These are phyloP conservation scores for Sporobolomyces roseus DNA, from an alignment of 768 basidiomycete species.

Conservation along the genomic window DNA sequence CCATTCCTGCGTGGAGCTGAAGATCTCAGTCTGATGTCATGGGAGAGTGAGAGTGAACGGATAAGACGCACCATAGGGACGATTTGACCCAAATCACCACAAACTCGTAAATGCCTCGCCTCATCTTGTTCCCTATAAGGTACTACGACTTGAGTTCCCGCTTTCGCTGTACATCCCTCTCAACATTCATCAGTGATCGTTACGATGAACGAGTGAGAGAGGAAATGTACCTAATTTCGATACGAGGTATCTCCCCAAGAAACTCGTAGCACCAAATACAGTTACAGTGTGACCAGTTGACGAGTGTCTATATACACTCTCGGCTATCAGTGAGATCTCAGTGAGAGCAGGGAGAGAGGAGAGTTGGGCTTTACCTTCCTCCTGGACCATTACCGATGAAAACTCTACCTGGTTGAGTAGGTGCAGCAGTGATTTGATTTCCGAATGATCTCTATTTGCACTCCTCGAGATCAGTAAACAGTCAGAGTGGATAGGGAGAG, in stretches of 20 bases:
- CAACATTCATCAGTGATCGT: background rate
- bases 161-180: constrained; percentile 60
- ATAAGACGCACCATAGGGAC: constrained; percentile 70
- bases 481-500: background rate
- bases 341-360: background rate
- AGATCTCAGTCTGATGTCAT: background rate
- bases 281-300: constrained; percentile 79
- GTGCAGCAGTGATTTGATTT: constrained; percentile 24
- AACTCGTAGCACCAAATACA: constrained; percentile 94
- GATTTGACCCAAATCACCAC: constrained; percentile 95
- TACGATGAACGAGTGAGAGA: background rate
- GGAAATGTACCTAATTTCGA: constrained; percentile 74
- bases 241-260: constrained; percentile 88
- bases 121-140: constrained; percentile 95
- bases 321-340: background rate
- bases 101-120: constrained; percentile 79
- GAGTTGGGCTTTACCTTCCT: constrained; percentile 26
- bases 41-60: constrained; percentile 8
- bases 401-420: constrained; percentile 26
- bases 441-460: constrained; percentile 16
- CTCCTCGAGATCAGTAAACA: background rate
- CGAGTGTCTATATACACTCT: constrained; percentile 32
- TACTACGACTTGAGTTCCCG: constrained; percentile 86
- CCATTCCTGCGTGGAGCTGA: constrained; percentile 68
- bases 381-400: constrained; percentile 34